Conservation (phyloP, 2,329 filamentous ascomycete genomes). For the Sporothrix mexicana region DNA sequence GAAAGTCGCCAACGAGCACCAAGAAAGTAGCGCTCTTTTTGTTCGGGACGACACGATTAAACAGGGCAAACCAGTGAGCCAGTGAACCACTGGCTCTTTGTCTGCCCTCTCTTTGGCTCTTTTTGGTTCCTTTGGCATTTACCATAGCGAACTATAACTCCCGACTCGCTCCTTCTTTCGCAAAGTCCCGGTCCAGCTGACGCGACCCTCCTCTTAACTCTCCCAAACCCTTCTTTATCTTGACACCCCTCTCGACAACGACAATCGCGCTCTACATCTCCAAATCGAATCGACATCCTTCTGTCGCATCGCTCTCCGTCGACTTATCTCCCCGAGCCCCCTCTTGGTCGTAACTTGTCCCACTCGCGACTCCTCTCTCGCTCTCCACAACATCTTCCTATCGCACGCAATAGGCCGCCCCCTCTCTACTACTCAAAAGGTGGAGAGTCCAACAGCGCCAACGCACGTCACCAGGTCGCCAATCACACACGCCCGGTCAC, state of each 20-base stretch:
- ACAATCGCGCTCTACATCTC: not conserved
- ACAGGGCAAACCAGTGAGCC: slow-evolving; percentile 20
- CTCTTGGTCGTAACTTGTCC: not conserved
- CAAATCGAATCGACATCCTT: not conserved
- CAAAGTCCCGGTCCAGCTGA: not conserved
- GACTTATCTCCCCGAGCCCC: not conserved
- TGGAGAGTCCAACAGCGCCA: slow-evolving; percentile 3
- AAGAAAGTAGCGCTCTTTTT: slow-evolving; percentile 24
- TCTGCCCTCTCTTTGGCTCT: not conserved
- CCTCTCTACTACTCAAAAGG: not conserved
- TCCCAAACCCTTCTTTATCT: not conserved
- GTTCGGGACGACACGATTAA: slow-evolving; percentile 12
- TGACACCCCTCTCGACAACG: not conserved
- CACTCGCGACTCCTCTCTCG: not conserved
- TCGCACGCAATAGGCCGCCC: not conserved
- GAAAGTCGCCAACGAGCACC: slow-evolving; percentile 13
- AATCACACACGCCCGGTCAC: slow-evolving; percentile 20
- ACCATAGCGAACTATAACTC: not conserved
- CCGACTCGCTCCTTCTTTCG: slow-evolving; percentile 13
- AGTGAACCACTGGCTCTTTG: not conserved
- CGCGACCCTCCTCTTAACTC: not conserved
- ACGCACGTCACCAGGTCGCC: slow-evolving; percentile 33
- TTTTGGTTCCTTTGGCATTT: not conserved
- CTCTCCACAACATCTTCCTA: not conserved
- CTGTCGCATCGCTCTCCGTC: not conserved